Evolutionary conservation across 768 basidiomycete species (phyloP), one percentile per base, ranked within the genome.

Genomic region (Boletales sp.): DNA sequence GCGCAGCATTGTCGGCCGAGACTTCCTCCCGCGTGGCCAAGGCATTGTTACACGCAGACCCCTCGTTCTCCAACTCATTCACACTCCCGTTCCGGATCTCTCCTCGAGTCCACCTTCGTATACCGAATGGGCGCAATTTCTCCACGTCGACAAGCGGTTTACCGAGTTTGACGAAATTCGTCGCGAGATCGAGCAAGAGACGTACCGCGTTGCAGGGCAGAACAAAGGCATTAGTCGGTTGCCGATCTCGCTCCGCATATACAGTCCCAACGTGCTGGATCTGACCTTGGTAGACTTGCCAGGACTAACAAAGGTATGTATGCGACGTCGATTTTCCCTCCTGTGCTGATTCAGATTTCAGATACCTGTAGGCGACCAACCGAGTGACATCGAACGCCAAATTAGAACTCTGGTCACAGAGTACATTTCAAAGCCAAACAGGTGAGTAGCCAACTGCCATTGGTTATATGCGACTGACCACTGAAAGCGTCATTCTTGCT

Each of bases 201-300:
- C 97, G 2, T 94, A 86, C 68, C 77, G 97, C 39, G 94, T 99
- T 15, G 97, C 97, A 0, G 97, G 97, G 0, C 94, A 97, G 75
- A 98, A 98, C 71, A 99, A 98, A 72, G 97, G 97, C 40, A 87
- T 99, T 51, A 94, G 92, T 72, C 94, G 94, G 66, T 69, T 97
- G 41, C 94, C 95, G 2, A 98, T 98, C 61, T 91, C 94, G 51
- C 77, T 99, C 41, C 82, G 92, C 66, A 97, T 99, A 74, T 94
- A 88, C 69, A 97, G 94, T 53, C 94, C 95, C 19, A 83, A 93
- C 59, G 97, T 99, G 32, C 74, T 98, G 57, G 95, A 98, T 68
- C 72, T 99, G 61, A 99, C 97, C 1, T 70, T 99, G 57, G 97
- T 99, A 29, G 97, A 99, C 74, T 69, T 99, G 45, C 97, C 97